Evolutionary conservation across 257 asterid genomes (phyloP).

Genomic region (Lycium barbarum): DNA sequence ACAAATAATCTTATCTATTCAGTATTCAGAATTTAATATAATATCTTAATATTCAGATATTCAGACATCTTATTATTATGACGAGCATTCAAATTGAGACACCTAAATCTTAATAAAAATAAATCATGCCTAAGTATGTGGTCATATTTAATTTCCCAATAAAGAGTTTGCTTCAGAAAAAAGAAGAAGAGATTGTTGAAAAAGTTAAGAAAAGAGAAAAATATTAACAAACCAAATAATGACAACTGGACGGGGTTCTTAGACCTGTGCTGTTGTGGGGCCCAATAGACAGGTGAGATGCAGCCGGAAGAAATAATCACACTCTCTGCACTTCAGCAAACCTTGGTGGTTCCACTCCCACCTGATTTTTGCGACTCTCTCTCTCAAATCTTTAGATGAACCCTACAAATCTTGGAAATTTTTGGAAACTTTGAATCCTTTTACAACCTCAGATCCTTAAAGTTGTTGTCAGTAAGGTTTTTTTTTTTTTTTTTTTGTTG

Average conservation of each 20-base stretch:
- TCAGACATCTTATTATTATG: no score
- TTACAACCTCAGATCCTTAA: not conserved
- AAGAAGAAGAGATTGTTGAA: no score
- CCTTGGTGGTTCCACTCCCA: conserved; percentile 35
- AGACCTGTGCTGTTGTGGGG: not conserved
- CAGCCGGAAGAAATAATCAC: conserved; percentile 30
- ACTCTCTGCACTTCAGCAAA: conserved; percentile 48
- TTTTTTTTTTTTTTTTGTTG: conserved; percentile 5
- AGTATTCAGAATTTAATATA: no score
- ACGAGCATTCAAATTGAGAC: no score
- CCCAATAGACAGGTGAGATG: not conserved
- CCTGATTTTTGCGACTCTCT: conserved; percentile 26
- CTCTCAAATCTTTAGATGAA: conserved; percentile 32
- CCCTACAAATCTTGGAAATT: conserved; percentile 32
- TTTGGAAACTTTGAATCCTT: conserved; percentile 2
- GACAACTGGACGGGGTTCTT: not conserved
- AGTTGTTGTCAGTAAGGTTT: no score
- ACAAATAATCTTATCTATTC: no score
- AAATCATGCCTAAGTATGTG: no score
- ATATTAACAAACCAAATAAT: not conserved
- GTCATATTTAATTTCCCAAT: no score
- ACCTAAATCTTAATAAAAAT: no score
- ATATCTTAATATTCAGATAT: no score
- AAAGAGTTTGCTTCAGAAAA: no score
- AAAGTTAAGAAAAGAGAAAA: no score